Evolutionary conservation across 2,329 filamentous ascomycete genomes (phyloP).

Genomic region (Ceratocystis ficicola): DNA sequence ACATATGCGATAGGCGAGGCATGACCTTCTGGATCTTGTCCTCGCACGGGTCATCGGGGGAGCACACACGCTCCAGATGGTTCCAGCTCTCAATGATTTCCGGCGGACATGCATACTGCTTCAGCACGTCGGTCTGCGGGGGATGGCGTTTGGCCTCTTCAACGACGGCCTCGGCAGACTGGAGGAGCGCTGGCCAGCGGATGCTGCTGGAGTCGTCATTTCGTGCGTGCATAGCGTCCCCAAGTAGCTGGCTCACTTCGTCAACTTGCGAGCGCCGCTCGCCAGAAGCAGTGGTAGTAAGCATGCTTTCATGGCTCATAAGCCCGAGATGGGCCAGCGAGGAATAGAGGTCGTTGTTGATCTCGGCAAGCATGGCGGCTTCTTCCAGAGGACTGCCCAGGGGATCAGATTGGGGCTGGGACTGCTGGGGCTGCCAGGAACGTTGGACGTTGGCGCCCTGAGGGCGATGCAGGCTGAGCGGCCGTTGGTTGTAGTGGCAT

Average conservation of each 20-base stretch:
- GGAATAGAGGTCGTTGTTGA: conserved; percentile 2
- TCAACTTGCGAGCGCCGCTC: neutral
- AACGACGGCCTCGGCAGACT: conserved; percentile 3
- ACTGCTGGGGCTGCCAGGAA: neutral
- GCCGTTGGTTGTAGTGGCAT: conserved; percentile 5
- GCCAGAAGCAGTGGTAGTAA: neutral
- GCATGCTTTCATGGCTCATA: neutral
- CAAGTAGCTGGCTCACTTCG: neutral
- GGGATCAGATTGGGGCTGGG: neutral
- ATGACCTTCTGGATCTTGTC: conserved; percentile 12
- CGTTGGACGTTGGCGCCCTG: neutral
- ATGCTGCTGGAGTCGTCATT: neutral
- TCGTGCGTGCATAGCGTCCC: neutral
- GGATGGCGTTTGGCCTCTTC: neutral
- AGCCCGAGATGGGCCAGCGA: neutral
- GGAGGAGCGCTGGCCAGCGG: conserved; percentile 1
- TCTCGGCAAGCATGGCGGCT: neutral
- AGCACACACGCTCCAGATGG: neutral
- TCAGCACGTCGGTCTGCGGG: neutral
- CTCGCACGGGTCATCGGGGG: neutral
- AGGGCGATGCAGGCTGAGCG: neutral
- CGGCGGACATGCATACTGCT: conserved; percentile 7
- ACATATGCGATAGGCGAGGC: conserved; percentile 3
- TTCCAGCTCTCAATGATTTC: neutral
- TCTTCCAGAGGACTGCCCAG: neutral